Evolutionary conservation across 2,329 filamentous ascomycete genomes (phyloP).

Genomic region (Alternaria gansuensis): DNA sequence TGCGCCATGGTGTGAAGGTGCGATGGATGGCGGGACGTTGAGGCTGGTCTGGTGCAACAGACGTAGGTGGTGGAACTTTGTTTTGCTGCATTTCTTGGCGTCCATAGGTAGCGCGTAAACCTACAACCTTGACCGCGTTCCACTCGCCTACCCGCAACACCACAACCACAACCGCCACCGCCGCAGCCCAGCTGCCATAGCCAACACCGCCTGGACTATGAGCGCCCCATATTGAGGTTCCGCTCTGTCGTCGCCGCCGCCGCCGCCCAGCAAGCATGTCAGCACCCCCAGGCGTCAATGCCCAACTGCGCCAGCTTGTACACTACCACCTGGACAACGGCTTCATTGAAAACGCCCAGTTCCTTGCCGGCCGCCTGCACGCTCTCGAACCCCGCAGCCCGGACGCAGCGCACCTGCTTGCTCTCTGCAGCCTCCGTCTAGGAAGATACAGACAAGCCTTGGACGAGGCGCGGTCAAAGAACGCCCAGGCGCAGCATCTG

Average conservation of each 20-base stretch:
- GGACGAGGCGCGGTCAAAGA: conserved; percentile 78
- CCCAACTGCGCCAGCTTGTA: conserved; percentile 71
- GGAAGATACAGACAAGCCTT: conserved; percentile 86
- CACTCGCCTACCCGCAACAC: conserved; percentile 16
- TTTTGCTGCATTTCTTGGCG: conserved; percentile 10
- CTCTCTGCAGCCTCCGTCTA: conserved; percentile 83
- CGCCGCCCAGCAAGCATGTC: conserved; percentile 58
- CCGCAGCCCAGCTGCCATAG: conserved; percentile 7
- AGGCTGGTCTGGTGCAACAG: background rate
- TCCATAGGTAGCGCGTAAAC: conserved; percentile 8
- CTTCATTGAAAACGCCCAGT: conserved; percentile 87
- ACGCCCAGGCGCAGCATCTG: conserved; percentile 75
- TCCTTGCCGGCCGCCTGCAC: conserved; percentile 85
- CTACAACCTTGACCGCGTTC: conserved; percentile 20
- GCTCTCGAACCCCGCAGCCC: conserved; percentile 83
- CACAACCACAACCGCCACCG: conserved; percentile 6
- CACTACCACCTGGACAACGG: conserved; percentile 88
- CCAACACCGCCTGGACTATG: conserved; percentile 13
- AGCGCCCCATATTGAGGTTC: conserved; percentile 16
- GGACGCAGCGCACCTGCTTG: conserved; percentile 83
- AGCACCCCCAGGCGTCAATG: conserved; percentile 64
- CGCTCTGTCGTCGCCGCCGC: conserved; percentile 16
- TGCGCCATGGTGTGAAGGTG: conserved; percentile 19
- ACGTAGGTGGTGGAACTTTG: conserved; percentile 5
- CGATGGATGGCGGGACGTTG: background rate